Evolutionary conservation across 176 grass and related monocot genomes (phyloP).

Genomic region (Zoysia japonica): DNA sequence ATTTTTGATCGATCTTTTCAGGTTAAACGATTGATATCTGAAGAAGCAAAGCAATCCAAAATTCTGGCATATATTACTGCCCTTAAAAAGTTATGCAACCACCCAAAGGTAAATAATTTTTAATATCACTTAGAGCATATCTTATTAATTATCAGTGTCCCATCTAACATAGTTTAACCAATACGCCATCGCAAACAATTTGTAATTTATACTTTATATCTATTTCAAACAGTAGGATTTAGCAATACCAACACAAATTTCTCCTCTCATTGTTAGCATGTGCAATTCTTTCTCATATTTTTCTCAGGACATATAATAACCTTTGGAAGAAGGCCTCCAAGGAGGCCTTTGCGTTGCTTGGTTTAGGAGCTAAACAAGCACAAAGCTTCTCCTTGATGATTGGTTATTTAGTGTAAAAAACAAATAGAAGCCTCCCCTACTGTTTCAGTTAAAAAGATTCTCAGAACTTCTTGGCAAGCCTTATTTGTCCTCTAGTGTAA

Average conservation of each 20-base stretch:
- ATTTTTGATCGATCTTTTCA: conserved; percentile 42
- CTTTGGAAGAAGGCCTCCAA: too few relatives aligned
- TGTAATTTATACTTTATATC: conserved; percentile 6
- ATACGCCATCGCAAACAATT: conserved; percentile 12
- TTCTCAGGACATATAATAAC: too few relatives aligned
- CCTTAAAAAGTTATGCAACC: conserved; percentile 98
- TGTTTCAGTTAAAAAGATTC: background rate
- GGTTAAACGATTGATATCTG: conserved; percentile 76
- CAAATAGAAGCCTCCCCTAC: background rate
- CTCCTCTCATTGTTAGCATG: background rate
- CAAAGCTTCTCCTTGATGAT: background rate
- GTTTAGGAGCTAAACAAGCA: background rate
- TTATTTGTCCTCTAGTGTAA: background rate
- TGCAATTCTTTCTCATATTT: conserved; percentile 4
- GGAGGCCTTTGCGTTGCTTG: background rate
- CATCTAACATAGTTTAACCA: background rate
- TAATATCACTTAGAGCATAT: conserved; percentile 11
- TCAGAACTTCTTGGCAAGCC: conserved; percentile 7
- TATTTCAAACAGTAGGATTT: conserved; percentile 29
- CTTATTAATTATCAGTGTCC: background rate
- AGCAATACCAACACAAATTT: background rate
- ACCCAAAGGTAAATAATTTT: conserved; percentile 81
- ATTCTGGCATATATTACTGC: conserved; percentile 98
- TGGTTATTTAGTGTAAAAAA: background rate
- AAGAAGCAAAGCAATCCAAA: conserved; percentile 81